Evolutionary conservation across 306 rosid genomes (phyloP), one percentile per base, ranked within the genome.

Genomic region (Lotus japonicus): DNA sequence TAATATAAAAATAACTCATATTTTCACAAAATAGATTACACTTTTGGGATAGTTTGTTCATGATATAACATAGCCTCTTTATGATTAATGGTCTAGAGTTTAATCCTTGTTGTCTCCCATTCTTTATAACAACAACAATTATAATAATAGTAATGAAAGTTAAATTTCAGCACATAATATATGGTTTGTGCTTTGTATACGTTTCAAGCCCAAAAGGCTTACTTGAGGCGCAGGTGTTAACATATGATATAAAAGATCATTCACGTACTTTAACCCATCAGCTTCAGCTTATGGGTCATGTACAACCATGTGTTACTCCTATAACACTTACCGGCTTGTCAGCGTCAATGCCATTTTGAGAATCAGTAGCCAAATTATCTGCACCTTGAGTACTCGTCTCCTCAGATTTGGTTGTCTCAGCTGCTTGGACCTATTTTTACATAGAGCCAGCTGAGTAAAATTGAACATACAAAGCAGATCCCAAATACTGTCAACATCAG

Each of bases 391-490:
- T 65, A 48, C 48, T 74, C 3, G 75, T 48, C 61, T 83, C 74
- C 77, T 82, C 84, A 62, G 64, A 60, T 71, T 94, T 88, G 78
- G 79, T 75, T 69, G 49, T 70, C 36, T 88, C 92, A 0, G 79
- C 72, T 55, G 81, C 89, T 69, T 78, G 89, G 75, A 88, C 87
- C 97, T 90, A 79, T 73, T 77, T 62, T 71, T 70, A 70, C 61
- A 36, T 41, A 56, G 19, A 16, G 56, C 13, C 68, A 80, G 72
- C 7, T 9, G 18, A 13, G 8, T 69, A 46, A 73, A 71, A 77
- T n/a, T 50, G 44, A 57, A 64, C 17, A 54, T 17, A 66, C 45
- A 73, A 56, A 48, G 16, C 5, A 72, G 33, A 48, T 17, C 19
- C 71, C 21, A 57, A 18, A 14, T 31, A 44, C 7, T 55, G 51